Base-by-base conservation (phyloP, 495 filamentous ascomycete genomes). In the Neurospora discreta region DNA sequence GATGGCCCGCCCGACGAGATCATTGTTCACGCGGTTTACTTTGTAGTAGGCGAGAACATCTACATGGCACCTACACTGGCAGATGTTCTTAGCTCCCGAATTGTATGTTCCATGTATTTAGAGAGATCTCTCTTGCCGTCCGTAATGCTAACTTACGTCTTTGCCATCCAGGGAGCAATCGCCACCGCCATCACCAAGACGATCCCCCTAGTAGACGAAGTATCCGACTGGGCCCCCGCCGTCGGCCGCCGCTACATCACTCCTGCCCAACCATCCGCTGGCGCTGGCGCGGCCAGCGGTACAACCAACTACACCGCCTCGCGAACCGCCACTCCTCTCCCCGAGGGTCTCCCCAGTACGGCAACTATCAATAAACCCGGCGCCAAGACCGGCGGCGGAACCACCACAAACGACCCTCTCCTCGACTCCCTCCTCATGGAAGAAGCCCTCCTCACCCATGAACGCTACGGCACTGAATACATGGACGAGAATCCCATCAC, bases 401-500 rank as follows among this genome's bases (percentile, higher is more conserved):
- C 74, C 20, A 30, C 71, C 10, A 78, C 71, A 42, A 84, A 82
- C 74, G 52, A 65, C 52, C 72, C 77, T 18, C 78, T 78, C 9
- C 77, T 86, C 6, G 80, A 81, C 23, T 76, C 80, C n/a, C 87
- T 88, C 16, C 85, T 89, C 43, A 81, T 94, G 5, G 88, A 89
- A 70, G 90, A 95, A 71, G 86, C 90, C 0, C 87, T 93, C 68
- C 82, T 83, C 69, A 83, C 95, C 36, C 83, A 90, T 67, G 79
- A 89, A 18, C 85, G 85, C 42, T 90, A 89, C 71, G 88, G 87
- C 33, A 87, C 90, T 68, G 94, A 98, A 70, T 97, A 88, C 80
- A 93, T 95, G 89, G 93, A 99, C 80, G 93, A 97, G 78, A 95
- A 90, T 74, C 93, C 93, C 3, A 87, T 97, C 68, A 88, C 91